Evolutionary conservation across 805 yeast genomes (phyloP), one percentile per base, ranked within the genome.

Genomic region (Candida orba): DNA sequence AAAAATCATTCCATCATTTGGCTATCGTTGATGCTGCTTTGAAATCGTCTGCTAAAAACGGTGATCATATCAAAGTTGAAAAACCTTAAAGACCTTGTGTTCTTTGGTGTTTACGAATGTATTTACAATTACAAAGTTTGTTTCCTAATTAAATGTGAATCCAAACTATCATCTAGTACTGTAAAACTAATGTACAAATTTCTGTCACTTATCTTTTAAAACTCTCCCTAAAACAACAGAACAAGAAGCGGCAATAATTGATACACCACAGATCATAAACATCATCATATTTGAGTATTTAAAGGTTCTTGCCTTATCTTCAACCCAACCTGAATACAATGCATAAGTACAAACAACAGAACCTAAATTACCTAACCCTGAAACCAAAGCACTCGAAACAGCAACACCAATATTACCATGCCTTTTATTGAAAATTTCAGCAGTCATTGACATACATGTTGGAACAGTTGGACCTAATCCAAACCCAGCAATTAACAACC

Each of bases 381-480:
- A 78, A 15, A 87, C 91, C 23, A 87, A 62, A 3, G 96, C 96
- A 8, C 89, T 74, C 37, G 87, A 76, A 29, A 83, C 88, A 3
- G 95, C 95, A 46, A 79, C 71, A 8, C 96, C 96, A 39, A 87
- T 80, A 56, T 86, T 93, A 24, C 95, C 95, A 57, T 87, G 81
- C 38, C 75, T 68, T 10, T 75, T 71, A 7, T 73, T 75, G 67
- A 86, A 82, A 39, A 84, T 82, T 54, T 84, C 90, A 1, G 90
- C 78, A 0, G 89, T 64, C 83, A 85, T 77, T 1, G 95, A 76
- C 95, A 87, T 87, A 54, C 81, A 73, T 33, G 84, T 86, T 24
- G 96, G 95, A 13, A 86, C 95, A 0, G 96, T 87, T 18, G 95
- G 93, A 10, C 96, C 96, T 40, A 87, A 71, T 1, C 96, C 96